Evolutionary conservation across 768 basidiomycete species (phyloP), one percentile per base, ranked within the genome.

Genomic region (Multifurca ochricompacta): DNA sequence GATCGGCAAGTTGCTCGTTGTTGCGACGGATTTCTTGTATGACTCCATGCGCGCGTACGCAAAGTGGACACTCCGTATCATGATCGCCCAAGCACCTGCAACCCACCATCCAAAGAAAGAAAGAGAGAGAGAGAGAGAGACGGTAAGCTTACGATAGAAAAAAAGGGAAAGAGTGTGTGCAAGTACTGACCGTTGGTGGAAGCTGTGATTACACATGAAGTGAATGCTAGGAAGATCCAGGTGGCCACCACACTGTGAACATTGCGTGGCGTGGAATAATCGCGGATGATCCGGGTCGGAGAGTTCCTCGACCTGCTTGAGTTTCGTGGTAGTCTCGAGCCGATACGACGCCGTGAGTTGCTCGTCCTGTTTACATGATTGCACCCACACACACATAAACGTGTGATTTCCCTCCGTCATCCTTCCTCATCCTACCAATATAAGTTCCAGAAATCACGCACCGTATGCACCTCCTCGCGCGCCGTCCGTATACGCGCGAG

Each of bases 131-230:
- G 18, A 2, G 16, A 53, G 19, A 10, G 9, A 23, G 14, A 30
- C 44, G n/a, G 4, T n/a, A 18, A 3, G n/a, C n/a, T n/a, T n/a
- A n/a, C n/a, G n/a, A n/a, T n/a, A n/a, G n/a, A n/a, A n/a, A n/a
- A n/a, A n/a, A n/a, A n/a, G n/a, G n/a, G n/a, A n/a, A n/a, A n/a
- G n/a, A n/a, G n/a, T n/a, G n/a, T n/a, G n/a, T n/a, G n/a, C n/a
- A n/a, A 48, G 16, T 39, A 66, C 70, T 40, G 49, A 90, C 91
- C 93, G 77, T 66, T 95, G 91, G 67, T 99, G 96, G 72, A 91
- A 98, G 57, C 90, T 92, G 66, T 98, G 96, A 63, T 86, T 84
- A 69, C 95, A 99, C 95, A 98, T 96, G 65, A 97, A 98, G 68
- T 98, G 94, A 6, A 98, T 77, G 59, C 82, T 87, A 0, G 96